These are phyloP conservation scores for Ogataea thermomethanolica DNA, from an alignment of 805 yeast genomes.

Conservation along the genomic window DNA sequence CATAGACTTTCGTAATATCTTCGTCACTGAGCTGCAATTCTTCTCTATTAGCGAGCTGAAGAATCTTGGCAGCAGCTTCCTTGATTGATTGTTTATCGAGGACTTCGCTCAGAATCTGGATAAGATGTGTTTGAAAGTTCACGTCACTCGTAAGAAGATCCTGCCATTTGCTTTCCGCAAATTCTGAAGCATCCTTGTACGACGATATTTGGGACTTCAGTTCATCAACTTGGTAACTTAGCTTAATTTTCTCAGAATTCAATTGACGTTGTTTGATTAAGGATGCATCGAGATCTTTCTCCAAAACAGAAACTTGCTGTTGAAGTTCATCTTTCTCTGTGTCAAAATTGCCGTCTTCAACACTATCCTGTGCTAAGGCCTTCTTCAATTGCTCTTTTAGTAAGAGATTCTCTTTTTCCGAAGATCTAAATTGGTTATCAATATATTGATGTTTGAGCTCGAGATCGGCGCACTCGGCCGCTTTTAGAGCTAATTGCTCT, in stretches of 20 bases:
- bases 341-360: neutral
- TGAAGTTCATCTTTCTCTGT: conserved; percentile 2
- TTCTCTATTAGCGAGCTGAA: conserved; percentile 36
- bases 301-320: conserved; percentile 2
- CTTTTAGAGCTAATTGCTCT: neutral
- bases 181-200: conserved; percentile 29
- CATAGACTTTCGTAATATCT: conserved; percentile 35
- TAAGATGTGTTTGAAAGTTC: conserved; percentile 46
- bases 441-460: neutral
- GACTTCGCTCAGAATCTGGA: conserved; percentile 48
- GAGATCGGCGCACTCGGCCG: neutral
- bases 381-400: neutral
- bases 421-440: too few relatives aligned
- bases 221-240: conserved; percentile 39
- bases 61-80: conserved; percentile 55
- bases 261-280: conserved; percentile 16
- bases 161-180: conserved; percentile 8
- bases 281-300: conserved; percentile 12
- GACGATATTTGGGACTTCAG: conserved; percentile 24
- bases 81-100: conserved; percentile 55
- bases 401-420: neutral
- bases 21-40: conserved; percentile 20
- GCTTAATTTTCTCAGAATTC: conserved; percentile 21
- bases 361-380: neutral
- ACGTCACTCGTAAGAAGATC: conserved; percentile 34